Evolutionary conservation across 257 asterid species (phyloP), one percentile per base, ranked within the genome.

Genomic region (Solanum clarkiae): DNA sequence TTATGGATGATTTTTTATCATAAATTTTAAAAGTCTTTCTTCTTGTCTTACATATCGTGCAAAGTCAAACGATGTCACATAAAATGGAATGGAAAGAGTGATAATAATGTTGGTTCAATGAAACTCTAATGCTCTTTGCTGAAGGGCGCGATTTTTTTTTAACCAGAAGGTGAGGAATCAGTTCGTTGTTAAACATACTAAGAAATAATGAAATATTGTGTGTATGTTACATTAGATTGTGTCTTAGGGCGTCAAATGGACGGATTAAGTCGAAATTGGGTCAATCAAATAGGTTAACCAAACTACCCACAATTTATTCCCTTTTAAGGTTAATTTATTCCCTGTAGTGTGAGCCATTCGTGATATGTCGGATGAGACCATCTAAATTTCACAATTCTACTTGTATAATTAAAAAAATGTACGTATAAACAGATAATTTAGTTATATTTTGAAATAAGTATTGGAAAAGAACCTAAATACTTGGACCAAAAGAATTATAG

Each of bases 401-500:
- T 45, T 22, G 12, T 72, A 74, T 7, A 59, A 24, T 74, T 40
- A 40, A 70, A 40, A 53, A 36, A 44, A 74, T 47, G 14, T 22
- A 6, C 47, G 42, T 22, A 45, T 74, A 51, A 49, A 3, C 82
- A 16, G 6, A 8, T 1, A 16, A 68, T 68, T 68, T 1, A 47
- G 8, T 49, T 75, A 83, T 90, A 68, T 93, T 26, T 92, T 69
- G 20, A 56, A 85, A 88, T 32, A 82, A 57, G 22, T 18, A 2
- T 15, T 14, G 1, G 42, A 45, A 83, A 42, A 8, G 81, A 42
- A 8, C 81, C 36, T 18, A 74, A 65, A n/a, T 72, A 81, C 87
- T 60, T 88, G 94, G 93, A 86, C 84, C 29, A 85, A 87, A 90
- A 87, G 91, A 89, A 89, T 85, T 63, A 44, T 88, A 89, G 91